phyloP scores from a whole-genome alignment of 1,139 yeast species.

The Lodderomyces orthopsilosis region DNA sequence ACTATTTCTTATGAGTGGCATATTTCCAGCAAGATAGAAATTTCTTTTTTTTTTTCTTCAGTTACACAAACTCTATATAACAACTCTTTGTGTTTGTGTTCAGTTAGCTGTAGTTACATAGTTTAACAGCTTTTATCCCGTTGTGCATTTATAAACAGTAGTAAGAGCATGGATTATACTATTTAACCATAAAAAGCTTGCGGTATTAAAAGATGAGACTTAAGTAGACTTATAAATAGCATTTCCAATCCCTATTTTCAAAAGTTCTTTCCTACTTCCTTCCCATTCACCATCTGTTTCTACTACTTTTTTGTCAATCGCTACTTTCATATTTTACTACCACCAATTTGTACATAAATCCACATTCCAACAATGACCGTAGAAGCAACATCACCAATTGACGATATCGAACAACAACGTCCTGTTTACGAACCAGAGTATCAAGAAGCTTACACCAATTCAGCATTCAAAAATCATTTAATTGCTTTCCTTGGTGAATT shows the following conservation, averaged over 20 bases:
- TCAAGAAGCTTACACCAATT: slow-evolving; percentile 16
- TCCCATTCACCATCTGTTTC: not conserved
- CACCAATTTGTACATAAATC: not conserved
- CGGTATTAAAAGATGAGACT: not conserved
- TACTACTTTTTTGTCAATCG: no score
- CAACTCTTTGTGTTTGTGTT: no score
- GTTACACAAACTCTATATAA: no score
- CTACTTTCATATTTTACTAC: not conserved
- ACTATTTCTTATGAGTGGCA: no score
- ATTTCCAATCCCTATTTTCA: not conserved
- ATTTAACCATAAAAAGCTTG: not conserved
- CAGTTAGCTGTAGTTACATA: no score
- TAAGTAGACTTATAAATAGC: not conserved
- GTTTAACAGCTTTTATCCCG: not conserved
- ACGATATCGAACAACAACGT: slow-evolving; percentile 30
- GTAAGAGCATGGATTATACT: no score
- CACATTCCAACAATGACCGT: slow-evolving; percentile 11
- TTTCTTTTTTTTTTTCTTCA: no score
- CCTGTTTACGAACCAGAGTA: slow-evolving; percentile 30
- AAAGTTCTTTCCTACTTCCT: not conserved
- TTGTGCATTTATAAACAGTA: not conserved
- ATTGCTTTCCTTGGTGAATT: slow-evolving; percentile 56
- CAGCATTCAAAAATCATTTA: slow-evolving; percentile 31
- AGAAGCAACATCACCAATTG: slow-evolving; percentile 14
- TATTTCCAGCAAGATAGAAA: no score